Percentiles rank a stretch among this genome's conserved stretches.
Evolutionary conservation across 2,329 filamentous ascomycete species (phyloP).

Genomic region (Claviceps quebecensis): DNA sequence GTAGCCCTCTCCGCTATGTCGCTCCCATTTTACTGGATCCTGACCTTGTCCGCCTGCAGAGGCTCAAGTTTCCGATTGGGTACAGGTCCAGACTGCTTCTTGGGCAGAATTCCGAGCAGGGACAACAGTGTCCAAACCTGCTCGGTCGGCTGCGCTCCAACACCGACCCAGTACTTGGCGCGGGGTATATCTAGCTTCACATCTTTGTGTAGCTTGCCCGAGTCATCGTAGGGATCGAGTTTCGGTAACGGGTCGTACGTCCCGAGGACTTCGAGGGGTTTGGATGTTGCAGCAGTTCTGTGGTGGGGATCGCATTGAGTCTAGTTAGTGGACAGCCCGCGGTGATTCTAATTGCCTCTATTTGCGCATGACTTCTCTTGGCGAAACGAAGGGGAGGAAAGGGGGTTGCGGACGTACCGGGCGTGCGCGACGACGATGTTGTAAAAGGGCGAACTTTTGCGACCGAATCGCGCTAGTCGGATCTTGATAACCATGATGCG

Average conservation of each 20-base stretch:
- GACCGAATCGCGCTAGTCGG: conserved; percentile 85
- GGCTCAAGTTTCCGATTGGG: conserved; percentile 12
- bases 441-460: conserved; percentile 79
- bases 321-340: background rate
- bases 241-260: conserved; percentile 59
- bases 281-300: conserved; percentile 74
- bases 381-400: background rate
- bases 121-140: conserved; percentile 74
- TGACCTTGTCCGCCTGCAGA: conserved; percentile 15
- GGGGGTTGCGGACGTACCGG: conserved; percentile 38
- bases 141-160: conserved; percentile 88
- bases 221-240: conserved; percentile 42
- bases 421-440: conserved; percentile 95
- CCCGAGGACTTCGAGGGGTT: conserved; percentile 84
- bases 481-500: conserved; percentile 76
- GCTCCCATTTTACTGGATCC: conserved; percentile 12
- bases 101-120: conserved; percentile 47
- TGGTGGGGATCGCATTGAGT: background rate
- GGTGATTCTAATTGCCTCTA: background rate
- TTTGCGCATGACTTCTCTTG: background rate
- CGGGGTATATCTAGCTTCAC: conserved; percentile 71
- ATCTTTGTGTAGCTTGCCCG: conserved; percentile 72
- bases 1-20: background rate
- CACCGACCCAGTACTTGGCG: conserved; percentile 91
- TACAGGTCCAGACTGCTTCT: conserved; percentile 22